Base-by-base conservation (phyloP, 192 early-diverging fungal genomes). In the Fimicolochytrium jonesii region DNA sequence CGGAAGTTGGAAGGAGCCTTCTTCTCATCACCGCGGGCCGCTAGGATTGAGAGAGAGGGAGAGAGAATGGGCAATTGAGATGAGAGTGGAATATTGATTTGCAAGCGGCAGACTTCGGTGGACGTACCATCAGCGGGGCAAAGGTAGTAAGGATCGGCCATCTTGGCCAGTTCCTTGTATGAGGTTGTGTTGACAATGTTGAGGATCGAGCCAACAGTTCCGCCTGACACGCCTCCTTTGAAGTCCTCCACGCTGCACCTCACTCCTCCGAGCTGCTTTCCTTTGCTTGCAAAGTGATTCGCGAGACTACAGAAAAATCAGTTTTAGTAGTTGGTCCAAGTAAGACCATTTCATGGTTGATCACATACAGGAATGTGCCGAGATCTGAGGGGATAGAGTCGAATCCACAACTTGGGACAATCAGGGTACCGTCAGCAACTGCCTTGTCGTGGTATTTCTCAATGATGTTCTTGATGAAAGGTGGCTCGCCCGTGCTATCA, bases 301-400 rank as follows among this genome's bases (percentile, higher is more conserved):
- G 75, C 75, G 26, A 77, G 39, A 13, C 69, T 76, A 55, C 36
- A 4, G 28, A 59, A 34, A 31, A 11, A 23, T 17, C 26, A 23
- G 48, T 13, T 15, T 50, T 50, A 25, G 42, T 43, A 51, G 15
- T 3, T 6, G 4, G 15, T 17, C 4, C 4, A 44, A 44, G 4
- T 5, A 44, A 44, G 43, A 7, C 9, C 7, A 39, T 7, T 39
- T 17, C 7, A 39, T 39, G 37, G 7, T 39, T 39, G 7, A 39
- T 17, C 15, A 54, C 50, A 35, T 54, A 70, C 90, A 95, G 83
- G 41, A 87, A 81, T 22, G 85, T 77, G 20, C 91, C 89, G 10
- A 96, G 64, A 61, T 96, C 93, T 15, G 88, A 90, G 1, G 93
- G 93, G 1, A 97, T 83, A 25, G 89, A 90, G 66, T 97, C 94